Conservation (phyloP, 441 rosid species). For the Metrosideros polymorpha region DNA sequence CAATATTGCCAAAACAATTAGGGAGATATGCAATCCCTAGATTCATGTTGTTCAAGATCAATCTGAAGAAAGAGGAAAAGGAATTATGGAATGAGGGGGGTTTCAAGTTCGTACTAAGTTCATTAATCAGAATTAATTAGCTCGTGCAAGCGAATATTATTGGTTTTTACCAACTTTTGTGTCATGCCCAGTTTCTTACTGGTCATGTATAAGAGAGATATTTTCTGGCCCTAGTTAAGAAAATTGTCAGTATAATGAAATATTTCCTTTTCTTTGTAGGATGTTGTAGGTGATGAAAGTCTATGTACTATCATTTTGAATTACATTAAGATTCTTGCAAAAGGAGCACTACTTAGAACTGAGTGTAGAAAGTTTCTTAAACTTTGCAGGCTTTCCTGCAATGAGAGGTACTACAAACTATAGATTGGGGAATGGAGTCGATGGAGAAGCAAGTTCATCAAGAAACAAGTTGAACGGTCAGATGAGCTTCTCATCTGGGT, state of each 20-base stretch:
- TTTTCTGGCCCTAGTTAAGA: background rate
- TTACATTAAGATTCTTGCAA: background rate
- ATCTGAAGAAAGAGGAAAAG: background rate
- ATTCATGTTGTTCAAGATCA: background rate
- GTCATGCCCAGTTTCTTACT: background rate
- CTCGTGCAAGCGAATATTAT: background rate
- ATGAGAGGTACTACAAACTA: conserved; percentile 29
- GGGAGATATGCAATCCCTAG: background rate
- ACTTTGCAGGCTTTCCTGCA: conserved; percentile 40
- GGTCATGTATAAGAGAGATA: background rate
- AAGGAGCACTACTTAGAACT: background rate
- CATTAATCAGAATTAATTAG: background rate
- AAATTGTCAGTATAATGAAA: background rate
- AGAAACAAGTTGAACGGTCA: conserved; percentile 42
- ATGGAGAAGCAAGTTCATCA: conserved; percentile 42
- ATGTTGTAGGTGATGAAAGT: background rate
- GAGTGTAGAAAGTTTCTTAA: background rate
- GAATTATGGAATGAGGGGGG: background rate
- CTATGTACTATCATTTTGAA: background rate
- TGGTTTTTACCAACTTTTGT: background rate
- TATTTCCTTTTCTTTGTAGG: background rate
- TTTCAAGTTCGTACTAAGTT: background rate
- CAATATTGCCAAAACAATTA: background rate
- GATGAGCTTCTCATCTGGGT: conserved; percentile 43
- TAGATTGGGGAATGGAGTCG: conserved; percentile 25